Evolutionary conservation across 2,329 filamentous ascomycete species (phyloP).

Genomic region (Bipolaris victoriae): DNA sequence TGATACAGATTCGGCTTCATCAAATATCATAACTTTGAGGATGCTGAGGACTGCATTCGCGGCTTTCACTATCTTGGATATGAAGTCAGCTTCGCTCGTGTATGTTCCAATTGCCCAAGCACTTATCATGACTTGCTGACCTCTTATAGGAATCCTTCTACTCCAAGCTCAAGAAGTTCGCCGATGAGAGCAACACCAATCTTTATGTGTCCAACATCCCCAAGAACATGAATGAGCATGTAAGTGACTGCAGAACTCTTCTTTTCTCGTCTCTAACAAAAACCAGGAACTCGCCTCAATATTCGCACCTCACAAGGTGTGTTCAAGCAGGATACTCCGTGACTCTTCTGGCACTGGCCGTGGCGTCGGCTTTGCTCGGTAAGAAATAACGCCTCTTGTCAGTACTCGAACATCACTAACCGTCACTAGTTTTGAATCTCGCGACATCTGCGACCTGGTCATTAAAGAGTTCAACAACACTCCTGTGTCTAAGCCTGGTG

Average conservation of each 20-base stretch:
- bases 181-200: conserved; percentile 88
- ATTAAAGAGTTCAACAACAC: conserved; percentile 84
- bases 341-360: conserved; percentile 92
- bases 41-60: conserved; percentile 95
- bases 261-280: conserved; percentile 20
- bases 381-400: conserved; percentile 39
- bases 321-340: conserved; percentile 93
- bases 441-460: conserved; percentile 88
- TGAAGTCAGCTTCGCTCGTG: conserved; percentile 95
- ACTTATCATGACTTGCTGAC: conserved; percentile 18
- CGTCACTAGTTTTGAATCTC: conserved; percentile 77
- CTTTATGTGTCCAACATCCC: conserved; percentile 98
- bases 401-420: conserved; percentile 5
- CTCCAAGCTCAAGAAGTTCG: conserved; percentile 93
- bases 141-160: conserved; percentile 83
- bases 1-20: conserved; percentile 86
- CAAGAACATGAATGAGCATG: conserved; percentile 87
- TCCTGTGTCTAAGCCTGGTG: conserved; percentile 60
- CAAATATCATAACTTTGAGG: conserved; percentile 84
- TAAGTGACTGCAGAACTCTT: conserved; percentile 52
- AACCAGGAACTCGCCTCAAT: conserved; percentile 76
- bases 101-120: conserved; percentile 53
- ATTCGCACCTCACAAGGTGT: conserved; percentile 79
- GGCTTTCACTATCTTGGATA: conserved; percentile 95
- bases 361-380: conserved; percentile 97